Base-by-base conservation (phyloP, 371 early-diverging fungal species). In the Circinella umbellata region DNA sequence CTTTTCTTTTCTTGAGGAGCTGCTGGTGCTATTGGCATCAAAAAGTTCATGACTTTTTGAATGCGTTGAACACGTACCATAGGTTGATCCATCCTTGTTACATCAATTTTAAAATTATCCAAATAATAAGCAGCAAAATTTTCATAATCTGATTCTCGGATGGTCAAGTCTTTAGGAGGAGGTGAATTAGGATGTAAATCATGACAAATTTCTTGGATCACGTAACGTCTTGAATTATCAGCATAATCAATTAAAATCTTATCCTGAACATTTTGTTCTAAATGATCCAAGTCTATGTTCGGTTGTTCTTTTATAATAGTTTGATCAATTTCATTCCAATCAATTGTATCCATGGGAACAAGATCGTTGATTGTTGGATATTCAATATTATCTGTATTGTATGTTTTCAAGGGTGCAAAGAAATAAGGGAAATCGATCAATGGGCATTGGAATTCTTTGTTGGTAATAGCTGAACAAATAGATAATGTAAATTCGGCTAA, bases 141-240 rank as follows among this genome's bases (percentile, higher is more conserved):
- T 20, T 73, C 54, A 63, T 80, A 83, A 10, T 80, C 85, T 9
- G 47, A 61, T 72, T 84, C 84, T 49, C 83, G 76, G 14, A 75
- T 68, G 15, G 69, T 67, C 53, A 67, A 61, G 9, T 73, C 74
- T 5, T 66, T 36, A 1, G 83, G 79, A 14, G 83, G 61, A 3
- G 75, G 67, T 13, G 85, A 78, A 27, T 57, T 27, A 13, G 88
- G 89, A 0, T 64, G 77, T 68, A 82, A 47, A 46, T 87, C 84
- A 20, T 71, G 27, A 13, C 84, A 65, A 27, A 92, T 79, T 0
- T 76, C 68, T 17, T 74, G 73, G 5, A 92, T 75, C 67, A 86
- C 80, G 71, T 92, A 93, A 38, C 88, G 82, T 15, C 92, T 85
- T 11, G 72, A 60, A 37, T 84, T 81, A 42, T 89, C 88, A 10